Evolutionary conservation across 352 stramenopile species (phyloP), one percentile per base, ranked within the genome.

Genomic region (Thraustochytrium striatum): DNA sequence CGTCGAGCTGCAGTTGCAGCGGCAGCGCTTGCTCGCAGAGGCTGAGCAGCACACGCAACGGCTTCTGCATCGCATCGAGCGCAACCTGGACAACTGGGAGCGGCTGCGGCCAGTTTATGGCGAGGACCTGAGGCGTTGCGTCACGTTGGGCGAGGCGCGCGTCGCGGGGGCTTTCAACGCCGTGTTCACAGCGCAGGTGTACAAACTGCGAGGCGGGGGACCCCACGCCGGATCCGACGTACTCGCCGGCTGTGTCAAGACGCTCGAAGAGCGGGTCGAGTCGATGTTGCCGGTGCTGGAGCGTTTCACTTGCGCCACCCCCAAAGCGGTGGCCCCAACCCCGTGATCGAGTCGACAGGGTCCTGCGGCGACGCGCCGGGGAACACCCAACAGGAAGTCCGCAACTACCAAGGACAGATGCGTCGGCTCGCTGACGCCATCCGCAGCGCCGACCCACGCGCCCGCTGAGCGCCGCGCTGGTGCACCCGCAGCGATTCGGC

Each of bases 281-380:
- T 83, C 83, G 2, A 57, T 92, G 38, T 65, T 84, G 32, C 52
- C 85, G 2, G 57, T 91, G 5, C 79, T 93, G 0, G 86, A 87
- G 3, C 87, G 89, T 35, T 89, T 89, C 5, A 79, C 91, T 13
- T 95, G 89, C 61, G 89, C 87, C 30, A 89, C 93, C 0, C 89
- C 89, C 0, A 87, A 87, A 81, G 90, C 88, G 47, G 85, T 89
- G 7, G 87, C 88, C 1, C 81, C 33, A 32, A 79, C 83, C 73
- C 86, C 25, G 62, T 72, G 58, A 21, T 75, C 13, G 19, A 41
- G 16, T 62, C 43, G 32, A 25, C 25, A 32, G 65, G 65, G 8
- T 32, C 19, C 2, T 58, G 44, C 30, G 43, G 32, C 5, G 16
- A 62, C 11, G 65, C 65, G n/a, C 41, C 30, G 16, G 32, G 43